Evolutionary conservation across 495 filamentous ascomycete genomes (phyloP), one percentile per base, ranked within the genome.

Genomic region (Niebla homalea): DNA sequence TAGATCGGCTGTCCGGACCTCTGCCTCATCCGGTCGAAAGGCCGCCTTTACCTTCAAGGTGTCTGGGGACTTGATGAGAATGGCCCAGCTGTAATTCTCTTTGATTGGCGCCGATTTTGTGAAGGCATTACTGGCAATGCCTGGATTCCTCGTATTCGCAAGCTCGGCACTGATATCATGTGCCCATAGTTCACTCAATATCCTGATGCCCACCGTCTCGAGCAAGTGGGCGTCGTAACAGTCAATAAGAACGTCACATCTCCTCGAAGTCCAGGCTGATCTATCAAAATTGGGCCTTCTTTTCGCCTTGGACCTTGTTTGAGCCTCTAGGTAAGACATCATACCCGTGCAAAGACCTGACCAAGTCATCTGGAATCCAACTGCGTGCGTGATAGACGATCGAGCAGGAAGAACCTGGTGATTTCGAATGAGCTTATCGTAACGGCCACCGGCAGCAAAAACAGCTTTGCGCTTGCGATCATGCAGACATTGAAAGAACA

Each of bases 321-420:
- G 65, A 29, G 67, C 65, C 46, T 81, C 82, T 20, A 85, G 73
- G 50, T 83, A 71, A 53, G 81, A 67, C 50, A 73, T 60, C 82
- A 89, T 80, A 37, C 76, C 72, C 5, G 70, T 72, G 48, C 79
- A 76, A 12, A 90, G 71, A 53, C 83, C 79, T 57, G 95, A 89
- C 78, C 87, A 94, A 22, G 85, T 85, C 35, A 98, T 68, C 56
- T 90, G 90, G 60, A 96, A 93, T 3, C 92, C 92, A 36, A 97
- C 92, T 10, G 86, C 90, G 57, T 89, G 87, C 11, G 41, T 37
- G 22, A 38, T 71, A 70, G 45, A 73, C 67, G 51, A 73, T 65
- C 35, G 68, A 62, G 43, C 67, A 36, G 57, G 50, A 20, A 56
- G 79, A 12, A 78, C 75, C 6, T 75, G 73, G 57, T 86, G 77